Evolutionary conservation across 2,329 filamentous ascomycete species (phyloP).

Genomic region (Zarea fungicola): DNA sequence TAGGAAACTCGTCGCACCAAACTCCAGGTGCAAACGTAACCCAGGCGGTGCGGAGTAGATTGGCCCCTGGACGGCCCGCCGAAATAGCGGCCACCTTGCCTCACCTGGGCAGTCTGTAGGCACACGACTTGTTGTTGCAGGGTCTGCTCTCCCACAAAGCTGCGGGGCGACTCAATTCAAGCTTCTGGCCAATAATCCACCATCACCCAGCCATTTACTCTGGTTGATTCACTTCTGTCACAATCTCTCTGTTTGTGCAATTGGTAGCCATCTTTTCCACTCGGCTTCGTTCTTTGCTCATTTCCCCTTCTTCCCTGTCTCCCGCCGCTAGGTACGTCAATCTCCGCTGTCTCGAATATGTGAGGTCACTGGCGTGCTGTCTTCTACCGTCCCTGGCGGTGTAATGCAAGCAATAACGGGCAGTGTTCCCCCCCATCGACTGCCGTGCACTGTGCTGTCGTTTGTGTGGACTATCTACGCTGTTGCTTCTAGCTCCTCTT

Average conservation of each 20-base stretch:
- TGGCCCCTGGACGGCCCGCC: too few species aligned
- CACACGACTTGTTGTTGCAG: too few species aligned
- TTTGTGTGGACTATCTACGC: too few species aligned
- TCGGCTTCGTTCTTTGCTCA: conserved; percentile 1
- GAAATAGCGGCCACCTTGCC: conserved; percentile 9
- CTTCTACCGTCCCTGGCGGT: too few species aligned
- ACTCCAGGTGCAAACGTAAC: too few species aligned
- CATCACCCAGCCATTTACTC: background rate
- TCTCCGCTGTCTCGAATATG: background rate
- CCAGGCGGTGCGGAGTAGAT: background rate
- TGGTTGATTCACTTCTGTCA: conserved; percentile 2
- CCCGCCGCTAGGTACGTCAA: conserved; percentile 9
- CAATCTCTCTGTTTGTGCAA: conserved; percentile 5
- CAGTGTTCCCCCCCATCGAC: too few species aligned
- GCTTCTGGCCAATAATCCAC: background rate
- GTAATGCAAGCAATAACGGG: conserved; percentile 4
- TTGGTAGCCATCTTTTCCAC: background rate
- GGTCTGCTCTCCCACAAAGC: conserved; percentile 2
- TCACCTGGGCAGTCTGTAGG: conserved; percentile 4
- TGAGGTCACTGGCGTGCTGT: too few species aligned
- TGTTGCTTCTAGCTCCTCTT: too few species aligned
- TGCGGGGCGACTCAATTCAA: conserved; percentile 11
- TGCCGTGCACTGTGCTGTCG: too few species aligned
- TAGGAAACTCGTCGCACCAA: too few species aligned
- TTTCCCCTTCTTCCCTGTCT: background rate